phyloP scores from a whole-genome alignment of 768 basidiomycete genomes.

The Agaricus blazei region DNA sequence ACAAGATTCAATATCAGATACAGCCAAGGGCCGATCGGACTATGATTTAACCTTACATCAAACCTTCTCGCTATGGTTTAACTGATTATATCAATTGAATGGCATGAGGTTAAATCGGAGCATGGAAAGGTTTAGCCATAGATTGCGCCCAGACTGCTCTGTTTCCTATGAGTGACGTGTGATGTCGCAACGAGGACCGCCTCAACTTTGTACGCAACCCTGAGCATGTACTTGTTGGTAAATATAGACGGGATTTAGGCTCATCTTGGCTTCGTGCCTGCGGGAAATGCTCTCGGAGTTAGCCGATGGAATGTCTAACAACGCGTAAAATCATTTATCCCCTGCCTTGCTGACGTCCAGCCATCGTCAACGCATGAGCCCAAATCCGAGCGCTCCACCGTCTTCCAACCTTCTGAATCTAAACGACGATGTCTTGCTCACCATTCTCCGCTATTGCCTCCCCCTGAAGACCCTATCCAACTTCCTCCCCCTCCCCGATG shows the following conservation, averaged over 20 bases:
- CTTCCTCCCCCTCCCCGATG: not conserved
- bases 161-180: too few species aligned
- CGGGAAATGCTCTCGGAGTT: too few species aligned
- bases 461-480: not conserved
- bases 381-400: not conserved
- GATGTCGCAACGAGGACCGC: too few species aligned
- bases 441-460: constrained; percentile 1
- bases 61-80: not conserved
- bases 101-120: too few species aligned
- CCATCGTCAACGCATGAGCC: not conserved
- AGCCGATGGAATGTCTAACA: not conserved
- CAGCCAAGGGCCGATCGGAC: constrained; percentile 9
- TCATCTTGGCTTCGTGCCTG: too few species aligned
- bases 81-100: too few species aligned
- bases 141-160: too few species aligned
- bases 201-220: too few species aligned
- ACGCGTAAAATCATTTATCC: not conserved
- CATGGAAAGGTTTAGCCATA: too few species aligned
- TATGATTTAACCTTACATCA: not conserved
- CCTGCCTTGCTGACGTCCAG: not conserved
- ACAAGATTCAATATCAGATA: constrained; percentile 10
- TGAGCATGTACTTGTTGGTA: too few species aligned
- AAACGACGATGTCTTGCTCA: not conserved
- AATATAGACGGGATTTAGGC: too few species aligned
- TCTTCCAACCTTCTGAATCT: not conserved